Percentiles rank a stretch among this genome's conserved stretches.
Evolutionary conservation across 2,329 filamentous ascomycete species (phyloP).

Genomic region (Alternaria triticimaculans): DNA sequence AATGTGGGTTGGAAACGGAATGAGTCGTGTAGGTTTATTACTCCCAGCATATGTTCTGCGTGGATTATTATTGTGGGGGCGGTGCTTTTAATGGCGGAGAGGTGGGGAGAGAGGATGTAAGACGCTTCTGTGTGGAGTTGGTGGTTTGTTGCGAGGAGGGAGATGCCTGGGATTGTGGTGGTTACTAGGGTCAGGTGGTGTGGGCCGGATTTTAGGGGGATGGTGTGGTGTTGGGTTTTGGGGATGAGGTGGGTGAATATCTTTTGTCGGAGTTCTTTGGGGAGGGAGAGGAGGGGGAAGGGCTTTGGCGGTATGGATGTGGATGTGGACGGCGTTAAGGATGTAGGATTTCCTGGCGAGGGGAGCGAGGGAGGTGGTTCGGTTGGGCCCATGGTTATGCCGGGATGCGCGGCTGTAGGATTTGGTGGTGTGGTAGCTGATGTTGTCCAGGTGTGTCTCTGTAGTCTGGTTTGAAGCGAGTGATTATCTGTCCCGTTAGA

Average conservation of each 20-base stretch:
- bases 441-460: not conserved
- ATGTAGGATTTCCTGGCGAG: not conserved
- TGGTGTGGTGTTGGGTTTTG: not conserved
- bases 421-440: not conserved
- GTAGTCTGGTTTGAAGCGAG: not conserved
- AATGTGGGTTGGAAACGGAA: not conserved
- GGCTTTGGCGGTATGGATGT: not conserved
- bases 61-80: not conserved
- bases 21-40: not conserved
- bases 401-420: not conserved
- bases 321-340: not conserved
- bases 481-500: not conserved
- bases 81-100: not conserved
- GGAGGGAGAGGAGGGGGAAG: conserved; percentile 11
- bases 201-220: not conserved
- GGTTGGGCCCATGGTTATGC: not conserved
- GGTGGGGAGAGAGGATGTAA: not conserved
- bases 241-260: conserved; percentile 7
- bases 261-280: conserved; percentile 13
- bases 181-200: conserved; percentile 9
- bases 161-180: not conserved
- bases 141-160: conserved; percentile 4
- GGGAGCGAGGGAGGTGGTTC: not conserved
- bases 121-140: conserved; percentile 5
- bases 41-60: not conserved